Percentiles rank a stretch among this genome's conserved stretches.
Conservation (phyloP, 2,329 filamentous ascomycete genomes). For the Talaromyces marneffei region DNA sequence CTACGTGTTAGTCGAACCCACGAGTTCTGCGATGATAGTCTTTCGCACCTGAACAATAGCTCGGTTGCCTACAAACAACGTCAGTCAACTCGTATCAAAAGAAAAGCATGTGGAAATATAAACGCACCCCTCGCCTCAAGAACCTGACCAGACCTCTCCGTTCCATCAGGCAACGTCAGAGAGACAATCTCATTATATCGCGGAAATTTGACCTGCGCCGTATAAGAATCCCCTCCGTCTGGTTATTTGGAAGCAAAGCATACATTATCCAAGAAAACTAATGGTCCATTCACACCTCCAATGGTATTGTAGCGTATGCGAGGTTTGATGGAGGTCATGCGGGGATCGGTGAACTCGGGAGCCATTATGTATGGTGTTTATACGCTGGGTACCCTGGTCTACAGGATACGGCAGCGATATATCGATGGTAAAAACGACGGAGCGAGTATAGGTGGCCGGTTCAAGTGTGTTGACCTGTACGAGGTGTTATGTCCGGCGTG, state of each 20-base stretch:
- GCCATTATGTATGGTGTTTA: constrained; percentile 4
- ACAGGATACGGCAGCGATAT: constrained; percentile 1
- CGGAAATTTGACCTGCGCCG: constrained; percentile 77
- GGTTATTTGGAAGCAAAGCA: constrained; percentile 29
- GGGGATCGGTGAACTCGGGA: constrained; percentile 38
- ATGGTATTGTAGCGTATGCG: constrained; percentile 96
- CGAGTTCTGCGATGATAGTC: neutral
- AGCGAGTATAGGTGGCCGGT: neutral
- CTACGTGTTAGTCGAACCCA: neutral
- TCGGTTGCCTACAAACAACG: constrained; percentile 62
- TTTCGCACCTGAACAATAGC: constrained; percentile 81
- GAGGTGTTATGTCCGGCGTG: neutral
- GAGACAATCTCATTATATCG: constrained; percentile 97
- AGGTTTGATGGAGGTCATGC: constrained; percentile 55
- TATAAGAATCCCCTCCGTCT: neutral
- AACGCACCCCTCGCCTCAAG: constrained; percentile 70
- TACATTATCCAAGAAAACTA: constrained; percentile 97
- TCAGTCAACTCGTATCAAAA: neutral
- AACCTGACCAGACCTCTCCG: constrained; percentile 88
- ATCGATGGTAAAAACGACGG: neutral
- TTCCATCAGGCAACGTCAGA: constrained; percentile 90
- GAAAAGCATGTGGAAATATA: too few species aligned
- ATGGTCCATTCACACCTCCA: constrained; percentile 92
- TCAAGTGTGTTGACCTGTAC: neutral
- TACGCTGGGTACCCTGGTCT: neutral